phyloP scores from a whole-genome alignment of 2,329 filamentous ascomycete genomes.

The Tricladium varicosporioides region DNA sequence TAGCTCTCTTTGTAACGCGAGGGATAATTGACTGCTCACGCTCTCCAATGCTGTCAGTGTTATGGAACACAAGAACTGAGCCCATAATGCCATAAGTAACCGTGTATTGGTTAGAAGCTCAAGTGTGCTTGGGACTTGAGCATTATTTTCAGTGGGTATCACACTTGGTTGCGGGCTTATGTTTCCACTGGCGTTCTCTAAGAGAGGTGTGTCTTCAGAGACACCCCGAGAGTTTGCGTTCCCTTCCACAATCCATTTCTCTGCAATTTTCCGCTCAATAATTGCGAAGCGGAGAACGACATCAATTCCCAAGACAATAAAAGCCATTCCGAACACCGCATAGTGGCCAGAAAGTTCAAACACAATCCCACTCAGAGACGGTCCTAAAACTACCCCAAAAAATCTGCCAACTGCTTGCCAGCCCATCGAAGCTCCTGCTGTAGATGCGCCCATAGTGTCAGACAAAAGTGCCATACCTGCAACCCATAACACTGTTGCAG shows the following conservation, averaged over 20 bases:
- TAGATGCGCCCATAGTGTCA: conserved; percentile 61
- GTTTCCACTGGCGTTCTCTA: too few species aligned
- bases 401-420: conserved; percentile 62
- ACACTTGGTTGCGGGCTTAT: too few species aligned
- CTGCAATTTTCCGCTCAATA: conserved; percentile 54
- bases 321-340: conserved; percentile 57
- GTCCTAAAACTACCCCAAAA: conserved; percentile 60
- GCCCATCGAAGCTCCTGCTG: conserved; percentile 64
- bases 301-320: conserved; percentile 52
- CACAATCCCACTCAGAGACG: conserved; percentile 66
- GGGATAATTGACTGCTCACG: not conserved
- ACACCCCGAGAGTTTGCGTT: not conserved
- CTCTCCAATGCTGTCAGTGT: conserved; percentile 2
- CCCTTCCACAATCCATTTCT: conserved; percentile 39
- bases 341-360: conserved; percentile 60
- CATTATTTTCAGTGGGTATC: too few species aligned
- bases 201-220: too few species aligned
- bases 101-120: not conserved
- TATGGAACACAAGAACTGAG: not conserved
- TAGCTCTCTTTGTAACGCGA: too few species aligned
- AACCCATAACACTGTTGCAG: conserved; percentile 70
- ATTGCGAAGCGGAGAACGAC: conserved; percentile 50
- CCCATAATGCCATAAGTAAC: not conserved
- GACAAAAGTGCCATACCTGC: conserved; percentile 68
- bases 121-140: not conserved